Evolutionary conservation across 1,139 yeast species (phyloP).

Genomic region (Meyerozyma elateridarum): DNA sequence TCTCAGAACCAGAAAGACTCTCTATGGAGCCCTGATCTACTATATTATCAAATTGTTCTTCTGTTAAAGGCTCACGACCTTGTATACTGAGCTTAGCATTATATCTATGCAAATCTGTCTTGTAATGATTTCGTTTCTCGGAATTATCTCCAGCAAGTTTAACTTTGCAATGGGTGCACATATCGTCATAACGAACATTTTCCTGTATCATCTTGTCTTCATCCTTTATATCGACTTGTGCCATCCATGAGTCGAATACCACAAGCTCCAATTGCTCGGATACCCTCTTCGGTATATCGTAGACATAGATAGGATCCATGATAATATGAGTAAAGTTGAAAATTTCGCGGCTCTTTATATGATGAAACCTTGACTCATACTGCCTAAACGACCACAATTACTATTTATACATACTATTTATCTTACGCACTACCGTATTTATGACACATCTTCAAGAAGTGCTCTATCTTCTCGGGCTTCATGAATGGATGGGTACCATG

Average conservation of each 20-base stretch:
- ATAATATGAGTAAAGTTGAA: neutral
- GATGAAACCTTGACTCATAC: neutral
- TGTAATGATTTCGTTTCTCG: conserved; percentile 47
- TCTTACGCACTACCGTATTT: conserved; percentile 48
- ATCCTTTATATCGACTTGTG: conserved; percentile 14
- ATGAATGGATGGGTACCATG: conserved; percentile 98
- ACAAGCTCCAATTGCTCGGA: conserved; percentile 48
- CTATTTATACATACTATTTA: conserved; percentile 4
- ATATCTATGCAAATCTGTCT: conserved; percentile 55
- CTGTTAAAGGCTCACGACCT: conserved; percentile 46
- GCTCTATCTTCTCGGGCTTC: conserved; percentile 85
- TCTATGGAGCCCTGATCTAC: conserved; percentile 49
- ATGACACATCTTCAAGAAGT: conserved; percentile 84
- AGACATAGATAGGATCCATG: conserved; percentile 47
- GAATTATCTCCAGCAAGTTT: conserved; percentile 15
- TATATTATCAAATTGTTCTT: conserved; percentile 54
- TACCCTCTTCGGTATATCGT: conserved; percentile 40
- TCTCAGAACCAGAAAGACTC: conserved; percentile 58
- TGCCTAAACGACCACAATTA: neutral
- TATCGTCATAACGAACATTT: too few relatives aligned
- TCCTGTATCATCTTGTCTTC: too few relatives aligned
- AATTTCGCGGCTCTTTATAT: conserved; percentile 1
- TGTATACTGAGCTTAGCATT: conserved; percentile 53
- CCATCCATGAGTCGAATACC: conserved; percentile 50
- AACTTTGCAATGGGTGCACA: conserved; percentile 14